Base-by-base conservation (phyloP, 2,329 filamentous ascomycete genomes). In the Colletotrichum sp. region DNA sequence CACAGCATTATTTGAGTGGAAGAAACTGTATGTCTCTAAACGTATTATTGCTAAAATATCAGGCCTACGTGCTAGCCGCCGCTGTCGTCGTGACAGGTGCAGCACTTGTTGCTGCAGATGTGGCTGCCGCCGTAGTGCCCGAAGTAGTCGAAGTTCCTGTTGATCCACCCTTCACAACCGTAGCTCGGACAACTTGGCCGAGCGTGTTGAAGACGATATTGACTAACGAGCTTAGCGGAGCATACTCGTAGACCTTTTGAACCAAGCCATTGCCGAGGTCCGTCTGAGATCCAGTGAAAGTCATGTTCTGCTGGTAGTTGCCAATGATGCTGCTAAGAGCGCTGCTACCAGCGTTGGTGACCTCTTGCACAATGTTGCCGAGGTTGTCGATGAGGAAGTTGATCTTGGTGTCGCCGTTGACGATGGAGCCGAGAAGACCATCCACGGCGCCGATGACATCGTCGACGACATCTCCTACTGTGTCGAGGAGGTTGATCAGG, bases 351-450 rank as follows among this genome's bases (percentile, higher is more conserved):
- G 82, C 83, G 26, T 88, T 88, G 1, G 85, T 85, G 0, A 92
- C 89, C 79, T 92, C 88, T 79, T 92, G 90, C 2, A 93, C 89
- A 77, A 93, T 92, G 78, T 92, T 92, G 44, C 91, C 91, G 4
- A 92, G 85, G 79, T 92, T 92, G 80, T 92, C 91, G 75, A 93
- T 86, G 52, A 91, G 77, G 84, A 91, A 91, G 77, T 88, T 89
- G 62, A 92, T 85, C 22, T 85, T 88, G 12, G 84, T 89, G 77
- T 88, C 88, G 66, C 90, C 89, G 77, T 91, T 89, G 4, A 90
- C 89, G 77, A 92, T 90, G 24, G 88, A 89, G 10, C 91, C 91
- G 4, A 93, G 86, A 36, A 93, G 83, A 1, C 91, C 90, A 79
- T 91, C 91, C 1, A 92, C 90, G 0, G 86, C 90, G 28, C 90